Conservation (phyloP, 2,329 filamentous ascomycete genomes). For the Aureobasidium sp. region DNA sequence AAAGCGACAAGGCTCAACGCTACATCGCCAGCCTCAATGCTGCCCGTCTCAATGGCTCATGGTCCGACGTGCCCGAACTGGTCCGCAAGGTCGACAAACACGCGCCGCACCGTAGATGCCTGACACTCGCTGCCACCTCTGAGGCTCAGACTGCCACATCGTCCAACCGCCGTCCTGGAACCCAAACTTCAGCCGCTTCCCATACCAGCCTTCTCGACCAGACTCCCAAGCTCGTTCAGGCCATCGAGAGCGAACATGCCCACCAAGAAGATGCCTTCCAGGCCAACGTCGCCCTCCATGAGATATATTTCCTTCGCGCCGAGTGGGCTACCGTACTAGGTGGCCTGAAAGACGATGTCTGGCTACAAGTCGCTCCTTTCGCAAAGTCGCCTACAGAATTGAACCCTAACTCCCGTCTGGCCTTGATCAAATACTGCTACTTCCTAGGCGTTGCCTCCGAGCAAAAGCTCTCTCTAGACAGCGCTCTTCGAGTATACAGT, state of each 20-base stretch:
- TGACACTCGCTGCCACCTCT: conserved; percentile 40
- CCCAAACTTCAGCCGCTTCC: conserved; percentile 33
- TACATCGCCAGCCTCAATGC: conserved; percentile 79
- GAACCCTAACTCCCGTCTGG: conserved; percentile 9
- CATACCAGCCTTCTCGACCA: conserved; percentile 13
- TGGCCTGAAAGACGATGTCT: conserved; percentile 8
- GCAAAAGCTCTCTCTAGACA: conserved; percentile 20
- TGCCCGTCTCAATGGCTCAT: conserved; percentile 80
- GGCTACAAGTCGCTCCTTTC: conserved; percentile 6
- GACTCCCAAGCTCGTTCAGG: conserved; percentile 18
- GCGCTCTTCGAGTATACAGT: conserved; percentile 14
- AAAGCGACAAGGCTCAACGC: conserved; percentile 67
- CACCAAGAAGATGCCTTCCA: conserved; percentile 58
- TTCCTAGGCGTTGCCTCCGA: conserved; percentile 26
- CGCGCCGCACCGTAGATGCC: conserved; percentile 71
- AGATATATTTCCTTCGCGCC: conserved; percentile 73
- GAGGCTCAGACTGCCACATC: conserved; percentile 42
- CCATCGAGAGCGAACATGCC: conserved; percentile 33
- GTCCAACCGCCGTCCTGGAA: conserved; percentile 34
- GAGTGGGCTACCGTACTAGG: conserved; percentile 29
- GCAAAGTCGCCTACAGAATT: not conserved
- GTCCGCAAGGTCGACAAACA: conserved; percentile 93
- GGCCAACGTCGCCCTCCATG: conserved; percentile 74
- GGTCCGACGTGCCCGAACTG: conserved; percentile 79
- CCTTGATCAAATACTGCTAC: conserved; percentile 24